Evolutionary conservation across 1,284 basidiomycete genomes (phyloP), one percentile per base, ranked within the genome.

Genomic region (Microbotryum lychnidis-dioicae): DNA sequence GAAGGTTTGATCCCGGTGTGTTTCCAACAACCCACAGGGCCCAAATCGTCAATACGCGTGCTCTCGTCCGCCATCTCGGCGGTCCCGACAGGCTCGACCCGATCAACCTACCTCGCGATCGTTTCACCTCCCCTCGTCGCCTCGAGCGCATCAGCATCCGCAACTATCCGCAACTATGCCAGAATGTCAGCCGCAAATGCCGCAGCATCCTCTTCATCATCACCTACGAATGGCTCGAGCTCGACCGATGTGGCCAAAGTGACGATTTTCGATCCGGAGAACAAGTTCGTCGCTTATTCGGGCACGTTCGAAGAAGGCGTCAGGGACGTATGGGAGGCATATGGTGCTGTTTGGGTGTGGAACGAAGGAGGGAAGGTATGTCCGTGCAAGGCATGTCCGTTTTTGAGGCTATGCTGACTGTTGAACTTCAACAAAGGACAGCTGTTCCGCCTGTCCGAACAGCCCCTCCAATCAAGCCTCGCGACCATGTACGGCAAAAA

Each of bases 231-330:
- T 75, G 20, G 71, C 10, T 42, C 37, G 37, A 16, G 14, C 37
- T 42, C 79, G 20, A 76, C 80, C 0, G 89, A 94, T 60, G 83
- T 91, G 29, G 86, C 87, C 20, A 91, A 89, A 70, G 82, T 98
- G 48, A 87, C 87, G 0, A 82, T 98, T 1, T 89, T 98, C 68
- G 93, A 98, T 73, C 82, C 89, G 29, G 89, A 92, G 74, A 96
- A 94, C 77, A 93, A 93, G 77, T 82, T 94, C 55, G 83, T 97
- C 7, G 87, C 87, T 4, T 63, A 61, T 51, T 84, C 84, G 0
- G 86, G 84, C 8, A 82, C 86, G 4, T 89, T 91, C 71, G 81
- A 82, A 42, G 83, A 86, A 9, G 89, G 90, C 14, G 85, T 94
- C 9, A 79, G 87, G 54, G 85, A 87, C 37, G 80, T 94, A 0